Conservation (phyloP, 345 rosid genomes). For the Isatis tinctoria region DNA sequence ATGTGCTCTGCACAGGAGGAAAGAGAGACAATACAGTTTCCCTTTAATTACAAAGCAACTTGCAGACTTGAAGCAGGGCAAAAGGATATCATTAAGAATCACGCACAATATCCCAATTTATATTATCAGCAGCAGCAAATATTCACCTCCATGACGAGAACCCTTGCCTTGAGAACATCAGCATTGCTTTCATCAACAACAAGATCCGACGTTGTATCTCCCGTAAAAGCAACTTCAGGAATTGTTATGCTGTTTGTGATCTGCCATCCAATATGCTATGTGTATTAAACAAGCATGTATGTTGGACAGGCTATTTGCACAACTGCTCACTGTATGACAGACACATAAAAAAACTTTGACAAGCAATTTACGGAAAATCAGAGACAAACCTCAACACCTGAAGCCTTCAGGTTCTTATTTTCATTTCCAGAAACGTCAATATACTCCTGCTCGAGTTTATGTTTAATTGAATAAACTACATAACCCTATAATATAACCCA, state of each 20-base stretch:
- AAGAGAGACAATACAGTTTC: background rate
- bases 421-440: slow-evolving; percentile 65
- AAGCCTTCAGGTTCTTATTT: too few relatives aligned
- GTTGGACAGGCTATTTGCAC: background rate
- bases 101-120: slow-evolving; percentile 6
- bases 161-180: slow-evolving; percentile 72
- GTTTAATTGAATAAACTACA: slow-evolving; percentile 68
- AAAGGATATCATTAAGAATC: background rate
- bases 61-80: background rate
- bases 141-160: slow-evolving; percentile 90
- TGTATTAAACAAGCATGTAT: slow-evolving; percentile 2
- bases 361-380: too few relatives aligned
- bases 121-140: slow-evolving; percentile 13
- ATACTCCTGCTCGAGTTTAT: slow-evolving; percentile 75
- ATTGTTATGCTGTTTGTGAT: slow-evolving; percentile 56
- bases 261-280: slow-evolving; percentile 44
- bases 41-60: background rate
- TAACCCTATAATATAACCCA: slow-evolving; percentile 64
- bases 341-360: background rate
- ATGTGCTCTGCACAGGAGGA: slow-evolving; percentile 63
- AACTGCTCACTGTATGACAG: background rate
- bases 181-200: slow-evolving; percentile 52
- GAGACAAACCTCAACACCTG: too few relatives aligned
- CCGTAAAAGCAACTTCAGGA: slow-evolving; percentile 94
- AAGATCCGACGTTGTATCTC: slow-evolving; percentile 85